Percentiles rank a stretch among this genome's conserved stretches.
phyloP scores from a whole-genome alignment of 441 rosid species.

The Aleurites moluccanus region DNA sequence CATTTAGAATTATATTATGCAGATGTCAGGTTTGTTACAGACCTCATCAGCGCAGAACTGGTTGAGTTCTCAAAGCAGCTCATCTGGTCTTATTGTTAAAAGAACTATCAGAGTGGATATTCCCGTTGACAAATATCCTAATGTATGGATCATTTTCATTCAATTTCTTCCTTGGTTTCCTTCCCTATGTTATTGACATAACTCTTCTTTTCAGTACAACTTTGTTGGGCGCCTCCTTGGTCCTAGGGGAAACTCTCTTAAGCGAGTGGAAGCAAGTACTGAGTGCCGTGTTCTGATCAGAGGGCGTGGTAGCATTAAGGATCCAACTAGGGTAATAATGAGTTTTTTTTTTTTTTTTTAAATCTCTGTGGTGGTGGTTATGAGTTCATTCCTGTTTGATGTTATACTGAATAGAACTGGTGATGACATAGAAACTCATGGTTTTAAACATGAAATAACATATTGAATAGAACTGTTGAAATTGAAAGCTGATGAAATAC shows the following conservation, averaged over 20 bases:
- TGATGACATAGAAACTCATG: too few species aligned
- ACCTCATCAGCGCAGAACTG: slow-evolving; percentile 74
- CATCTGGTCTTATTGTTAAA: slow-evolving; percentile 87
- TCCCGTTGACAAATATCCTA: slow-evolving; percentile 83
- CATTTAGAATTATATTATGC: slow-evolving; percentile 41
- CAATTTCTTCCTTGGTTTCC: neutral
- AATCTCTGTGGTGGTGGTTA: neutral
- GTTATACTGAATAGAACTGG: neutral
- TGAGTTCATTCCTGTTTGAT: neutral
- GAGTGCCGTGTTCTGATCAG: slow-evolving; percentile 95
- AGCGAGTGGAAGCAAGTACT: slow-evolving; percentile 92
- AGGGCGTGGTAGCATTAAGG: slow-evolving; percentile 97
- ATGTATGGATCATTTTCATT: slow-evolving; percentile 46
- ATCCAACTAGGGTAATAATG: slow-evolving; percentile 68
- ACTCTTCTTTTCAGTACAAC: slow-evolving; percentile 65
- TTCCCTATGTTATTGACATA: slow-evolving; percentile 18
- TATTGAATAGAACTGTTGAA: too few species aligned
- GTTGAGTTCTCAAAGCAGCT: slow-evolving; percentile 76
- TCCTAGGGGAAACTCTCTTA: slow-evolving; percentile 97
- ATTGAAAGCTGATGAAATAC: too few species aligned
- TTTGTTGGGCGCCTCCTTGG: slow-evolving; percentile 99
- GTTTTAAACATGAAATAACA: too few species aligned
- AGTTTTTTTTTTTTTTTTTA: neutral
- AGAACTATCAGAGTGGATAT: slow-evolving; percentile 92
- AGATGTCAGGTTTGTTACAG: slow-evolving; percentile 66